Conservation (phyloP, 176 grass and related monocot genomes). For the Typha latifolia region DNA sequence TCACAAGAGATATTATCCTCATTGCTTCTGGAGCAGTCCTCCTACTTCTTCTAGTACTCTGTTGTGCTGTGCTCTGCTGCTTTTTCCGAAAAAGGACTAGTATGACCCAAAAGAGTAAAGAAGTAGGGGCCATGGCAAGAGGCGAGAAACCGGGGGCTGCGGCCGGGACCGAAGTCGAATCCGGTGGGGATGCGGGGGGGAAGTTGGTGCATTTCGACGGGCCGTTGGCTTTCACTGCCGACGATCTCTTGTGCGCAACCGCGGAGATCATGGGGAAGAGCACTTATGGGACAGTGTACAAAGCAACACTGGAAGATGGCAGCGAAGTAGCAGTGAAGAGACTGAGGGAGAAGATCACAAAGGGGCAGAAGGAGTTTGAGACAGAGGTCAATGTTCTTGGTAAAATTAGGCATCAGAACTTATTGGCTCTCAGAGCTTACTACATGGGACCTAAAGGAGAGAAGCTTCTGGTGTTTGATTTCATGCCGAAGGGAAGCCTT, state of each 20-base stretch:
- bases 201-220: constrained; percentile 78
- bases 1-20: constrained; percentile 37
- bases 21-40: constrained; percentile 38
- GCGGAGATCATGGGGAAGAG: constrained; percentile 69
- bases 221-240: constrained; percentile 53
- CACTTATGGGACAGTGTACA: constrained; percentile 68
- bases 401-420: constrained; percentile 38
- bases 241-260: constrained; percentile 63
- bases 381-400: constrained; percentile 43
- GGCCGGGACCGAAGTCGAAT: constrained; percentile 18
- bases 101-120: constrained; percentile 14
- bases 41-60: constrained; percentile 47
- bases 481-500: constrained; percentile 55
- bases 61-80: constrained; percentile 58
- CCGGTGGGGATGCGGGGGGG: constrained; percentile 47
- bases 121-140: background rate
- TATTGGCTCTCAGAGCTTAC: constrained; percentile 41
- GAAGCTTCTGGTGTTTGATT: constrained; percentile 69
- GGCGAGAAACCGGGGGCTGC: constrained; percentile 33
- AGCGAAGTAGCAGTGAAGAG: constrained; percentile 60
- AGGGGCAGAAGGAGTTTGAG: constrained; percentile 63
- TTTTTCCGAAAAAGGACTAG: constrained; percentile 24
- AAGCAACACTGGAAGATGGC: constrained; percentile 61
- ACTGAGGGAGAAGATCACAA: constrained; percentile 71
- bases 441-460: constrained; percentile 71